phyloP scores from a whole-genome alignment of 345 rosid species.

The Aquilaria sinensis region DNA sequence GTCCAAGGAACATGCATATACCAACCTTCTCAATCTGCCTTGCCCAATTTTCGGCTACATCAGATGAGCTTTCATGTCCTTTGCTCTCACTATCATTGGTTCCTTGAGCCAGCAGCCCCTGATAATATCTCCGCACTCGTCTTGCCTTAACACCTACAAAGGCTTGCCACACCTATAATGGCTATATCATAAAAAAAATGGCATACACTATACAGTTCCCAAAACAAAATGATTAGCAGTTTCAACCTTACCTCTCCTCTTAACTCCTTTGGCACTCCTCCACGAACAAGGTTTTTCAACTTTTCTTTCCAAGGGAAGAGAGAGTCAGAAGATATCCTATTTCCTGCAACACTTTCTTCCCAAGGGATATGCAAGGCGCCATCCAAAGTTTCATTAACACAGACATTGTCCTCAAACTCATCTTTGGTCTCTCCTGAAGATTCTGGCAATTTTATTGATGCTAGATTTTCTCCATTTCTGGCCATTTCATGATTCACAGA shows the following conservation, averaged over 20 bases:
- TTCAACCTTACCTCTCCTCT: slow-evolving; percentile 73
- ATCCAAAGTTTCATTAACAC: slow-evolving; percentile 27
- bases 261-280: slow-evolving; percentile 93
- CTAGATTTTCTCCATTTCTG: slow-evolving; percentile 29
- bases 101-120: slow-evolving; percentile 64
- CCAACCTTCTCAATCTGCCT: slow-evolving; percentile 98
- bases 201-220: background rate
- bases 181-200: slow-evolving; percentile 14
- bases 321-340: slow-evolving; percentile 31
- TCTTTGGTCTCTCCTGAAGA: slow-evolving; percentile 33
- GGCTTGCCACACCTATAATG: slow-evolving; percentile 89
- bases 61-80: slow-evolving; percentile 31
- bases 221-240: slow-evolving; percentile 13
- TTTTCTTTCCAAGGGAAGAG: slow-evolving; percentile 69
- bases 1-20: slow-evolving; percentile 46
- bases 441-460: slow-evolving; percentile 26
- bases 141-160: slow-evolving; percentile 89
- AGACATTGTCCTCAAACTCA: slow-evolving; percentile 26
- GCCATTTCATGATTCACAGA: slow-evolving; percentile 23
- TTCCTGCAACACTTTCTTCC: slow-evolving; percentile 19
- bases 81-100: slow-evolving; percentile 34
- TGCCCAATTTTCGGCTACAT: slow-evolving; percentile 51
- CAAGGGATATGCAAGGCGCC: slow-evolving; percentile 10
- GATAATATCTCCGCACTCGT: slow-evolving; percentile 68
- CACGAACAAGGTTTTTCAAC: slow-evolving; percentile 81